These are phyloP conservation scores for Hanseniaspora vineae DNA, from an alignment of 805 yeast species.

Conservation along the genomic window DNA sequence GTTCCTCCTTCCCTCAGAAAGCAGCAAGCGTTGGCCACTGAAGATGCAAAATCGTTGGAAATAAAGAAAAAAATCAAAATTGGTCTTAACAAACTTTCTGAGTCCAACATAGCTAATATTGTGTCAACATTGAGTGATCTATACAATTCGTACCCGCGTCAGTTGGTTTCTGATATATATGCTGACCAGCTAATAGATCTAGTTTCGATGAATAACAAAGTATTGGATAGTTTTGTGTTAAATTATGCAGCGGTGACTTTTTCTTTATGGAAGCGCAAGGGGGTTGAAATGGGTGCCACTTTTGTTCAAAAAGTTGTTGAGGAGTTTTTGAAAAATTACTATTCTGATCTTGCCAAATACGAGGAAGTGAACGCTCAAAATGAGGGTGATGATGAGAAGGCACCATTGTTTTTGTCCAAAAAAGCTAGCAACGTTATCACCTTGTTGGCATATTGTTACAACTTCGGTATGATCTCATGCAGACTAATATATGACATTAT, in stretches of 20 bases:
- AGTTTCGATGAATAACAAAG: conserved; percentile 46
- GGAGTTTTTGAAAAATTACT: conserved; percentile 35
- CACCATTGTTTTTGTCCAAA: conserved; percentile 18
- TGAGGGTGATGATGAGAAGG: conserved; percentile 8
- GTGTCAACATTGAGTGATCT: conserved; percentile 54
- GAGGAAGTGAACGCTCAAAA: conserved; percentile 9
- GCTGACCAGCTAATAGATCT: conserved; percentile 53
- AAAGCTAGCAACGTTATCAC: conserved; percentile 59
- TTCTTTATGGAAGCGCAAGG: conserved; percentile 65
- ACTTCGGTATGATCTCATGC: conserved; percentile 65
- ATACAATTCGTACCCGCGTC: conserved; percentile 59
- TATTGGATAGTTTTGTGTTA: conserved; percentile 67
- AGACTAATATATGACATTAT: conserved; percentile 69
- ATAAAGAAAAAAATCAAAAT: conserved; percentile 64
- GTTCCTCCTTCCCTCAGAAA: conserved; percentile 81
- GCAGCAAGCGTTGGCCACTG: conserved; percentile 28
- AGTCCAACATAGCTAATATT: conserved; percentile 63
- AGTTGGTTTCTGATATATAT: conserved; percentile 60
- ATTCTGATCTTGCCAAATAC: background rate
- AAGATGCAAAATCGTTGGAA: conserved; percentile 35
- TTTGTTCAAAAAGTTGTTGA: conserved; percentile 75
- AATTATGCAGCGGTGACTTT: conserved; percentile 67
- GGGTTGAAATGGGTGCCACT: conserved; percentile 81
- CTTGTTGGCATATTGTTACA: conserved; percentile 61
- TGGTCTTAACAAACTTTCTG: conserved; percentile 77